Evolutionary conservation across 2,329 filamentous ascomycete species (phyloP), one percentile per base, ranked within the genome.

Genomic region (Penicillium sclerotiorum): DNA sequence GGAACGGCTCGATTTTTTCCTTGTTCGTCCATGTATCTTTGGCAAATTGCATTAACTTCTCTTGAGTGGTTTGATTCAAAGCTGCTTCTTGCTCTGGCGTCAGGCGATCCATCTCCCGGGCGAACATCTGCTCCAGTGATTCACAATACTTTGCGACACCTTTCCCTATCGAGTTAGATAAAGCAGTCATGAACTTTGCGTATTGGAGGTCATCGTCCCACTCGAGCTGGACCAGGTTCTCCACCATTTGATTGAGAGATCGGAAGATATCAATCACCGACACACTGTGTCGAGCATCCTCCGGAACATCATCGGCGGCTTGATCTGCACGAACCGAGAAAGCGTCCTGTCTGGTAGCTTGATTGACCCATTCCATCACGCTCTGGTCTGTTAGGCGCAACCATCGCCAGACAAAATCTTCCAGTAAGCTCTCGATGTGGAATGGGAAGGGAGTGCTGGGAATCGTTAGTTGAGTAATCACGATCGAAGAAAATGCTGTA

Each of bases 351-450:
- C 90, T 93, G 70, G 96, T 87, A 8, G 94, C 92, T 62, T 93
- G 84, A 39, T 95, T 90, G 32, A 97, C 89, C 77, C 94, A 94
- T 20, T 85, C 85, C 53, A 88, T 79, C 64, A 96, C 86, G 64
- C 87, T 90, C 27, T 77, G 77, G 62, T 97, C 91, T 7, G 90
- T 91, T 56, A 85, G 83, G 46, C 82, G 80, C 55, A 99, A 90
- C 92, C 92, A 99, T 50, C 90, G 85, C 92, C 92, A 97, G 5
- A 97, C 94, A 69, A 97, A 99, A 28, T 89, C 87, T 54, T 92
- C 88, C 15, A 99, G 79, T 13, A 95, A 76, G 35, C 86, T 83
- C 71, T 99, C 94, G 36, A 99, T 82, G 57, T 91, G 85, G 68
- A 97, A 96, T 4, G 86, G 86, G 68, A 97, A 99, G 1, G 84